Conservation (phyloP, 306 rosid species). For the Sphenostylis stenocarpa region DNA sequence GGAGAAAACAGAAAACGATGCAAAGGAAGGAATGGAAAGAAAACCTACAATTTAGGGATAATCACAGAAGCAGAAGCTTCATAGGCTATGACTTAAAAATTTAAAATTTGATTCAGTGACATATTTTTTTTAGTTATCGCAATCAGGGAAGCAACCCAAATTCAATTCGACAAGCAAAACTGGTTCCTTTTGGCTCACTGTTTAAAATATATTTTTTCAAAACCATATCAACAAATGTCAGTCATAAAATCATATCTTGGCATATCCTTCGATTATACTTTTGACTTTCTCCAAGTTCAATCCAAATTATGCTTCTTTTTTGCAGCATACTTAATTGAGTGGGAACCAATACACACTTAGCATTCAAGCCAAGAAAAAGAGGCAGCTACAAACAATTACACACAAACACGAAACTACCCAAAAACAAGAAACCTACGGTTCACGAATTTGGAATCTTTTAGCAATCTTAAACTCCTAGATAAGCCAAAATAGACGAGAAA, state of each 20-base stretch:
- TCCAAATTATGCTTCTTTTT: background rate
- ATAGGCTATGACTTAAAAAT: slow-evolving; percentile 9
- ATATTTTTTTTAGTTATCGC: slow-evolving; percentile 5
- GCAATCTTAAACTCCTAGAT: background rate
- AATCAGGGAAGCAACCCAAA: slow-evolving; percentile 26
- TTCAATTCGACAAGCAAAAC: slow-evolving; percentile 28
- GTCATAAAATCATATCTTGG: slow-evolving; percentile 19
- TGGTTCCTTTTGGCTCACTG: slow-evolving; percentile 7
- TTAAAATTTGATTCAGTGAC: slow-evolving; percentile 7
- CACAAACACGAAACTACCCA: slow-evolving; percentile 13
- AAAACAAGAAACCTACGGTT: background rate
- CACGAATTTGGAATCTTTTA: background rate
- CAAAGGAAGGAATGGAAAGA: background rate
- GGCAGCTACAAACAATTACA: slow-evolving; percentile 13
- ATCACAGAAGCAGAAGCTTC: slow-evolving; percentile 15
- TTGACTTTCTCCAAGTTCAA: slow-evolving; percentile 18
- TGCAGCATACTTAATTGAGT: background rate
- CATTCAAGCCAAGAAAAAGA: slow-evolving; percentile 21
- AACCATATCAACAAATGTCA: background rate
- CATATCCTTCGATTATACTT: background rate
- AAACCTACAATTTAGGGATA: slow-evolving; percentile 16
- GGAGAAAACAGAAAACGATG: background rate
- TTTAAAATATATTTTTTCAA: background rate
- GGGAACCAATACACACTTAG: slow-evolving; percentile 19
- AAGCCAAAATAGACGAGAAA: background rate